These are phyloP conservation scores for Anthracocystis setariae DNA, from an alignment of 1,284 basidiomycete genomes.

Conservation along the genomic window DNA sequence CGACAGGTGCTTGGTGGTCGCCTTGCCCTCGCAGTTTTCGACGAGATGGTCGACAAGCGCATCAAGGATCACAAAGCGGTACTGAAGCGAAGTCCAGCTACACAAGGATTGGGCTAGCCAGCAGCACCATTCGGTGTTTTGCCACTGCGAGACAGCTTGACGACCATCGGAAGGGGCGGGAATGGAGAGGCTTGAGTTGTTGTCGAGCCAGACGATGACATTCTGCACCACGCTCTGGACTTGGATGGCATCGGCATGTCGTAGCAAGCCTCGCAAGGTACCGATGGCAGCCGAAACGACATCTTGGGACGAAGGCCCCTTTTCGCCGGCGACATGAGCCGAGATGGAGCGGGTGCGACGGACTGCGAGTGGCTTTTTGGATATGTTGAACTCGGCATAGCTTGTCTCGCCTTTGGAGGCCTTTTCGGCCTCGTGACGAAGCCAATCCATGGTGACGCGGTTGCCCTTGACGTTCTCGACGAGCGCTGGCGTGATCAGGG, in stretches of 20 bases:
- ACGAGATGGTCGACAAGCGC: slow-evolving; percentile 83
- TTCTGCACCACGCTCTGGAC: slow-evolving; percentile 77
- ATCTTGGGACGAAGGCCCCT: slow-evolving; percentile 79
- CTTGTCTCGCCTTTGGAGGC: slow-evolving; percentile 76
- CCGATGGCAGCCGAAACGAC: slow-evolving; percentile 80
- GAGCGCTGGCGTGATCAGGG: slow-evolving; percentile 79
- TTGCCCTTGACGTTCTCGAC: slow-evolving; percentile 75
- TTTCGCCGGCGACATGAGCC: slow-evolving; percentile 84
- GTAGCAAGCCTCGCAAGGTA: slow-evolving; percentile 78
- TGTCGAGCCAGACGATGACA: slow-evolving; percentile 69
- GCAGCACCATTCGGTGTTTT: slow-evolving; percentile 77
- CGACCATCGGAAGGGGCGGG: slow-evolving; percentile 28
- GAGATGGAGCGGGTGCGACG: slow-evolving; percentile 86
- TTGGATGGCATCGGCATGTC: slow-evolving; percentile 81
- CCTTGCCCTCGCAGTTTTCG: slow-evolving; percentile 74
- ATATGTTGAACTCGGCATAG: slow-evolving; percentile 78
- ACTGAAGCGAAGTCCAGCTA: slow-evolving; percentile 89
- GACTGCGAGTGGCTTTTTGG: slow-evolving; percentile 77
- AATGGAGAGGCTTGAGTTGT: slow-evolving; percentile 30
- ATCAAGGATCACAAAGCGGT: slow-evolving; percentile 87
- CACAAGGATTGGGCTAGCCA: slow-evolving; percentile 83
- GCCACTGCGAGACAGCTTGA: slow-evolving; percentile 73
- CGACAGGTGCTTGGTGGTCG: slow-evolving; percentile 75
- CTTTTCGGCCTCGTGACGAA: slow-evolving; percentile 76
- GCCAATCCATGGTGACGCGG: slow-evolving; percentile 73